Evolutionary conservation across 768 basidiomycete genomes (phyloP).

Genomic region (Collybia sp.): DNA sequence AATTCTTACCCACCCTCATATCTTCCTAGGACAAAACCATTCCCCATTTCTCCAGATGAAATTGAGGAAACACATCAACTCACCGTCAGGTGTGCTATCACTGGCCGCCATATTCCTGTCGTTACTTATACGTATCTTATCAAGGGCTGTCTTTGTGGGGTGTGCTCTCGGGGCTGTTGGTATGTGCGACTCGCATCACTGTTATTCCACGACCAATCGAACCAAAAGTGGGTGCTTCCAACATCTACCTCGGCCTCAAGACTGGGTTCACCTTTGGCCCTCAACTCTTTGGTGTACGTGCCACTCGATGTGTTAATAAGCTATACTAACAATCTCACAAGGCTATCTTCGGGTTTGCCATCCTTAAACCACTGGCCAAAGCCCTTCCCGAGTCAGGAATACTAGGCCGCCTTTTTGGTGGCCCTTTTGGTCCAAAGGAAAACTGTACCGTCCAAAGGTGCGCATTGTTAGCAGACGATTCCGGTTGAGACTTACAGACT

Average conservation of each 20-base stretch:
- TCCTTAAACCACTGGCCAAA: constrained; percentile 51
- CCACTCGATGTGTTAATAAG: constrained; percentile 2
- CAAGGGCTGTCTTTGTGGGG: constrained; percentile 45
- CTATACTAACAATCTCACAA: constrained; percentile 8
- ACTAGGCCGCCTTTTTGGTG: constrained; percentile 42
- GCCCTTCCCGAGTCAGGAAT: constrained; percentile 41
- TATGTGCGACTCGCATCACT: constrained; percentile 6
- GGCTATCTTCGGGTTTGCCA: constrained; percentile 58
- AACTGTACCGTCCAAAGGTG: constrained; percentile 58
- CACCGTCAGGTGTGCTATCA: constrained; percentile 33
- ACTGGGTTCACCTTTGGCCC: constrained; percentile 66
- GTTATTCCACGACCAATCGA: background rate
- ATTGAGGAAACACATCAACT: constrained; percentile 47
- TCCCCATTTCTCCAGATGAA: constrained; percentile 47
- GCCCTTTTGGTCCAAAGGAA: constrained; percentile 61
- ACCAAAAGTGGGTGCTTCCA: constrained; percentile 45
- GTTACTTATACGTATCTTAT: background rate
- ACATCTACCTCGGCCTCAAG: constrained; percentile 66
- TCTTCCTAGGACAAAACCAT: constrained; percentile 35
- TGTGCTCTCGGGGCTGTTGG: constrained; percentile 44
- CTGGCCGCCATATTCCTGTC: constrained; percentile 1
- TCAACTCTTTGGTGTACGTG: constrained; percentile 50
- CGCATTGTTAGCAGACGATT: constrained; percentile 2
- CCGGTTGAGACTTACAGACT: background rate
- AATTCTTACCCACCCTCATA: background rate